Base-by-base conservation (phyloP, 257 asterid species). In the Salvia splendens region DNA sequence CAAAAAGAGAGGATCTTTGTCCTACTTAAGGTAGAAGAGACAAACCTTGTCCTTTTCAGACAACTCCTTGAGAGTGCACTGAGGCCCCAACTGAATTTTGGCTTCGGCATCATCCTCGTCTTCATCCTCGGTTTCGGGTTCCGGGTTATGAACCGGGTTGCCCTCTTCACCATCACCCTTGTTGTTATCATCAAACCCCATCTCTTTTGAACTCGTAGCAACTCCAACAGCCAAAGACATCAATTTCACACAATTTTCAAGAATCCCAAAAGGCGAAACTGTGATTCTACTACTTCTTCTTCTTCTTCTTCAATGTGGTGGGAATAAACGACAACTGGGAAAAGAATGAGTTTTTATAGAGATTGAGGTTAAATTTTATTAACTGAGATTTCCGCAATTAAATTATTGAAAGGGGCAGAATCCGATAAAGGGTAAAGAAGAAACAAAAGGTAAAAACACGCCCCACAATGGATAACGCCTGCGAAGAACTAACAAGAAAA, bases 41-140 rank as follows among this genome's bases (percentile, higher is more conserved):
- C 73, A 45, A 60, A 89, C 98, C 95, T 87, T 89, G 83, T 92
- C 98, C 72, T 84, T 87, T 71, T 89, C 98, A 72, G 85, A 88
- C 68, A 84, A 81, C 74, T 87, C 98, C 61, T 89, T 92, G 88
- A 92, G 97, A 53, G 97, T 87, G 73, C 82, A 84, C 61, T 87
- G 89, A 75, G 98, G 98, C 8, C 98, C 98, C 89, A 92, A 78
- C 71, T 84, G 87, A 46, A 92, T 81, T 77, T 83, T 86, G 35
- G 83, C 75, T 7, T 83, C 88, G 61, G 71, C 10, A 9, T 92
- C 97, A 12, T 89, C 96, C 11, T 87, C 96, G 1, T 92, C 98
- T 66, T 91, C 98, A 61, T 92, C 92, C 62, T 75, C 91, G 57
- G 82, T 70, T 75, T 87, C 88, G 3, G 79, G 75, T 70, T 78